These are phyloP conservation scores for Lentinula sp. DNA, from an alignment of 768 basidiomycete genomes.

Conservation along the genomic window DNA sequence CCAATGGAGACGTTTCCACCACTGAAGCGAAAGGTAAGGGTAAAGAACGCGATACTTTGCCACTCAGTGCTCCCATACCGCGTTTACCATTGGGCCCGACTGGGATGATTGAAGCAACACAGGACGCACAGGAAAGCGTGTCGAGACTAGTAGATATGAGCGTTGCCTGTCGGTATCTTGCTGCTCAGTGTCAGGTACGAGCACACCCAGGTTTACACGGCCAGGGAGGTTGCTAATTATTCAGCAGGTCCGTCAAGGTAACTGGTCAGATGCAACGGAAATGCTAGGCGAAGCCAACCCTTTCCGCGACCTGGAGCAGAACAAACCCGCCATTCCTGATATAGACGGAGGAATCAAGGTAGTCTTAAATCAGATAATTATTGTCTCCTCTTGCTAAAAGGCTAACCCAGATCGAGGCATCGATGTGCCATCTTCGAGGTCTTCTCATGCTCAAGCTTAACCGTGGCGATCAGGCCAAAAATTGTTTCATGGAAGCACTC, in stretches of 20 bases:
- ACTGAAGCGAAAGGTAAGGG: conserved; percentile 53
- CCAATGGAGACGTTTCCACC: conserved; percentile 35
- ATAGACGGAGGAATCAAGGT: conserved; percentile 95
- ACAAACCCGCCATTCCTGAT: conserved; percentile 70
- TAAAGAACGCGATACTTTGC: conserved; percentile 41
- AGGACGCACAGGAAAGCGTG: conserved; percentile 56
- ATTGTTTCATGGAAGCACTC: conserved; percentile 94
- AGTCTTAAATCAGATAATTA: conserved; percentile 8
- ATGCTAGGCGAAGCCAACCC: conserved; percentile 93
- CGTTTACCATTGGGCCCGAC: conserved; percentile 69
- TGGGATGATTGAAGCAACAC: conserved; percentile 64
- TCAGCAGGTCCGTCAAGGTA: conserved; percentile 71
- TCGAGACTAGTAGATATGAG: conserved; percentile 89
- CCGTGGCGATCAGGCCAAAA: conserved; percentile 84
- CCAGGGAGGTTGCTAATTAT: neutral
- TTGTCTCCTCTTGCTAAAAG: neutral
- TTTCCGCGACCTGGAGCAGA: conserved; percentile 63
- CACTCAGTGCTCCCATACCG: conserved; percentile 28
- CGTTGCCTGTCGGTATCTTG: conserved; percentile 92
- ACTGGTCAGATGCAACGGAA: conserved; percentile 88
- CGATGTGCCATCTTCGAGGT: conserved; percentile 93
- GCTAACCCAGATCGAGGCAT: conserved; percentile 77
- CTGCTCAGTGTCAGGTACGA: conserved; percentile 86
- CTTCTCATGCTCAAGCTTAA: conserved; percentile 92
- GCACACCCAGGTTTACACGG: neutral